A percentile compares a stretch with the other conserved stretches of the same genome.
These are phyloP conservation scores for Trichoderma erinaceum DNA, from an alignment of 495 filamentous ascomycete genomes.

Conservation along the genomic window DNA sequence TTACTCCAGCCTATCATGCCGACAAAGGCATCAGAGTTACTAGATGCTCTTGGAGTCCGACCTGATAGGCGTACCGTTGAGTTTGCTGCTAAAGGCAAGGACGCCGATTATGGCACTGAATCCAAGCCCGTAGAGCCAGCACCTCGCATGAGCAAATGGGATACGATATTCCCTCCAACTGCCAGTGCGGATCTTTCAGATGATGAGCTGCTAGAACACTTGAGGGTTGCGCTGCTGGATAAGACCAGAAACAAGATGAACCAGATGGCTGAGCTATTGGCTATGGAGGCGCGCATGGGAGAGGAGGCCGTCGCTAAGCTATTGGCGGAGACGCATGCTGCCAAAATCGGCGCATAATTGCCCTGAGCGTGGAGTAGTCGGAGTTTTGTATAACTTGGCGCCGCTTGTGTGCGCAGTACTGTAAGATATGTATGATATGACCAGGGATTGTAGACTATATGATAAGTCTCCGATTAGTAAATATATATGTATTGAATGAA, in stretches of 20 bases:
- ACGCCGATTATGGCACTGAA: slow-evolving; percentile 59
- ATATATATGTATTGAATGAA: no score
- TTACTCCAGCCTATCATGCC: slow-evolving; percentile 90
- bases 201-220: slow-evolving; percentile 4
- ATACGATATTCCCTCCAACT: slow-evolving; percentile 32
- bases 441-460: neutral
- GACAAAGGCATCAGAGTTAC: slow-evolving; percentile 61
- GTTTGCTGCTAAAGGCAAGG: slow-evolving; percentile 50
- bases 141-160: slow-evolving; percentile 17
- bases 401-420: neutral
- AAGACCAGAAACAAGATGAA: slow-evolving; percentile 5
- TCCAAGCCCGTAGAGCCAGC: slow-evolving; percentile 1
- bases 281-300: slow-evolving; percentile 14
- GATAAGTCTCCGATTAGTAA: neutral
- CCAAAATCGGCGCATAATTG: neutral
- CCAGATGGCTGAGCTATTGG: slow-evolving; percentile 5
- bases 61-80: slow-evolving; percentile 50
- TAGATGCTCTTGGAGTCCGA: slow-evolving; percentile 74
- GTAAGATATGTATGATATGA: neutral
- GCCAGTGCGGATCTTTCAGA: slow-evolving; percentile 18
- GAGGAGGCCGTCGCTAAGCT: neutral
- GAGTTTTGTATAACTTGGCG: neutral
- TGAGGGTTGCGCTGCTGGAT: slow-evolving; percentile 9
- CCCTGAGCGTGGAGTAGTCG: neutral
- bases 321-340: neutral